phyloP scores from a whole-genome alignment of 2,329 filamentous ascomycete genomes.

The Exophiala sp. region DNA sequence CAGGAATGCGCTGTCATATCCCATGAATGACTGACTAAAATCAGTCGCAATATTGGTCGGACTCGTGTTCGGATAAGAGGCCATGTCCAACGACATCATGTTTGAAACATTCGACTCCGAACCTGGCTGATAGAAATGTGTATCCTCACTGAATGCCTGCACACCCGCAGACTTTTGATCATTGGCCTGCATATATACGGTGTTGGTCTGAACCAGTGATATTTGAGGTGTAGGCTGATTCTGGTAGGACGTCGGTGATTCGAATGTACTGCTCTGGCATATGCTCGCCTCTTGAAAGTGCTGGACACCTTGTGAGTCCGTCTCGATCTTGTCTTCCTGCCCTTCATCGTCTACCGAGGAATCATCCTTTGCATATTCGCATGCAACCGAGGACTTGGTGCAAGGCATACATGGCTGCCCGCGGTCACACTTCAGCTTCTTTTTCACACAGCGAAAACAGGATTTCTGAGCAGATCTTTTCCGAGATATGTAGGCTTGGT shows the following conservation, averaged over 20 bases:
- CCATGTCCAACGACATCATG: conserved; percentile 15
- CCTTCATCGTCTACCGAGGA: not conserved
- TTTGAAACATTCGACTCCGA: conserved; percentile 5
- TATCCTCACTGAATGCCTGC: conserved; percentile 1
- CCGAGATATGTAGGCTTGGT: conserved; percentile 15
- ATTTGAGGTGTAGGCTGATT: not conserved
- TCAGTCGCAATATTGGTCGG: conserved; percentile 8
- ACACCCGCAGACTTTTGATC: not conserved
- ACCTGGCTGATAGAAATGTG: conserved; percentile 9
- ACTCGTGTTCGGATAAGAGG: conserved; percentile 13
- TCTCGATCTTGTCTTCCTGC: conserved; percentile 8
- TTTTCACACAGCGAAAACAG: conserved; percentile 23
- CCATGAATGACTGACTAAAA: conserved; percentile 12
- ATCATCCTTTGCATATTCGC: conserved; percentile 16
- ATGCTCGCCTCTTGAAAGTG: conserved; percentile 5
- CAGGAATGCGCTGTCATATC: conserved; percentile 13
- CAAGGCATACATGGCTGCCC: conserved; percentile 13
- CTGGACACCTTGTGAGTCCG: not conserved
- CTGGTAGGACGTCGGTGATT: not conserved
- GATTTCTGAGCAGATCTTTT: conserved; percentile 19
- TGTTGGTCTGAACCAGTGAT: not conserved
- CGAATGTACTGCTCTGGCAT: conserved; percentile 1
- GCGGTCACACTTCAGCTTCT: conserved; percentile 23
- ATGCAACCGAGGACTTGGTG: conserved; percentile 7
- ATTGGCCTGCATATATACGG: not conserved